A percentile compares a stretch with the other conserved stretches of the same genome.
phyloP scores from a whole-genome alignment of 352 stramenopile genomes.

The Phytopythium cucurbitacearum region DNA sequence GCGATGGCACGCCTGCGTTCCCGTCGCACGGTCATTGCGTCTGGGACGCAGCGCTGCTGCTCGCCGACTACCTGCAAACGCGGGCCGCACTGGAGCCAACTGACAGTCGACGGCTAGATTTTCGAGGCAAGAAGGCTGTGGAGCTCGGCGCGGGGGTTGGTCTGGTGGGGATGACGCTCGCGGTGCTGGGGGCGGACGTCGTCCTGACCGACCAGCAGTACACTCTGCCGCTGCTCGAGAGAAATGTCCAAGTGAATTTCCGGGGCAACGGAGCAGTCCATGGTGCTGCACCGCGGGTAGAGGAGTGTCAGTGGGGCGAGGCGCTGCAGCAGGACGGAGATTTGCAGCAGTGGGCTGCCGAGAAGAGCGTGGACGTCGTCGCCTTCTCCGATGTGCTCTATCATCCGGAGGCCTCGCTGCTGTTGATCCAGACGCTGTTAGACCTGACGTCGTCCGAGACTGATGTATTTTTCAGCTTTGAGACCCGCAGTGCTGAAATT shows the following conservation, averaged over 20 bases:
- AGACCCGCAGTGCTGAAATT: conserved; percentile 33
- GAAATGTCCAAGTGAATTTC: conserved; percentile 49
- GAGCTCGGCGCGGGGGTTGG: conserved; percentile 46
- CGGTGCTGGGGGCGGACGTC: conserved; percentile 36
- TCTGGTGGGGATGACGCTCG: conserved; percentile 43
- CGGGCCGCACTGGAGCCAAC: background rate
- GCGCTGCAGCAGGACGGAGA: conserved; percentile 9
- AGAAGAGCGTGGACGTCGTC: conserved; percentile 25
- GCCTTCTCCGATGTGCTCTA: conserved; percentile 56
- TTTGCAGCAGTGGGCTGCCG: conserved; percentile 16
- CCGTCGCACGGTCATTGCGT: conserved; percentile 54
- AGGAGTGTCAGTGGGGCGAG: conserved; percentile 40
- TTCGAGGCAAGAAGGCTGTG: conserved; percentile 24
- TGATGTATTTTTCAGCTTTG: conserved; percentile 38
- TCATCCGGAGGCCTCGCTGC: conserved; percentile 26
- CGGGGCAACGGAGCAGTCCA: background rate
- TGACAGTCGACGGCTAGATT: background rate
- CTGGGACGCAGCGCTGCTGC: conserved; percentile 48
- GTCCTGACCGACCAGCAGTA: conserved; percentile 48
- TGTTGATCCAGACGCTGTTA: conserved; percentile 32
- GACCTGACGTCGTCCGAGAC: conserved; percentile 18
- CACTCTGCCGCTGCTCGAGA: conserved; percentile 36
- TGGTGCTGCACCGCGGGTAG: conserved; percentile 14
- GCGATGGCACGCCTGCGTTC: conserved; percentile 25
- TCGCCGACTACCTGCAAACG: conserved; percentile 42